Percentiles rank a stretch among this genome's conserved stretches.
These are phyloP conservation scores for Starmerella bacillaris DNA, from an alignment of 805 yeast genomes.

Conservation along the genomic window DNA sequence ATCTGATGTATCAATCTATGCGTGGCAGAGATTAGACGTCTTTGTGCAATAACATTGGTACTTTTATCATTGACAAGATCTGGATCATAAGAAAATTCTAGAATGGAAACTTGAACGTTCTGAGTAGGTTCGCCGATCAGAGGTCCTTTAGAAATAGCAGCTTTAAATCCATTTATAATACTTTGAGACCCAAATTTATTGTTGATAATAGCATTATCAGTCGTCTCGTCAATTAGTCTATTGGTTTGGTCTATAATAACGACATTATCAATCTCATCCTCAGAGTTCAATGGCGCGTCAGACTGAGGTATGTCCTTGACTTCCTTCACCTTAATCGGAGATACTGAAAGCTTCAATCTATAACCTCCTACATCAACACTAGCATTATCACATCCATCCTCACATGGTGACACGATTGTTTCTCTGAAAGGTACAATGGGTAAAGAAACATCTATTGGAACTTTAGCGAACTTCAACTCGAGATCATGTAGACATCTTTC, in stretches of 20 bases:
- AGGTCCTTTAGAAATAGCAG: conserved; percentile 74
- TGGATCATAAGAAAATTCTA: too few relatives aligned
- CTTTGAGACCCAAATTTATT: conserved; percentile 18
- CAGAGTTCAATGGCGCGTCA: not conserved
- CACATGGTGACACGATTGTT: conserved; percentile 43
- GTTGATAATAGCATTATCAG: conserved; percentile 1
- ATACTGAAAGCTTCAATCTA: conserved; percentile 6
- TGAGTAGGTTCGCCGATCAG: conserved; percentile 72
- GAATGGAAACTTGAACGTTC: conserved; percentile 33
- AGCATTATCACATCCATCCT: conserved; percentile 9
- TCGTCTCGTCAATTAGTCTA: conserved; percentile 9
- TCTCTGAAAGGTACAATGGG: conserved; percentile 93
- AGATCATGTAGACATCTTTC: conserved; percentile 88
- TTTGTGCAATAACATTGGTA: conserved; percentile 23
- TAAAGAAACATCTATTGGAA: conserved; percentile 68
- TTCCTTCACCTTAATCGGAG: conserved; percentile 13
- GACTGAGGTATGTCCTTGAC: too few relatives aligned
- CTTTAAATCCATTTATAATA: conserved; percentile 65
- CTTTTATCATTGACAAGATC: conserved; percentile 13
- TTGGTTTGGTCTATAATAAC: conserved; percentile 5
- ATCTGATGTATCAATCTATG: conserved; percentile 56
- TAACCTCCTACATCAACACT: conserved; percentile 30
- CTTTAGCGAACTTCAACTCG: conserved; percentile 67
- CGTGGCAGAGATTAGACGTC: conserved; percentile 55
- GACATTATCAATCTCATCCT: not conserved